Conservation (phyloP, 805 yeast species). For the Wickerhamiella musiphila region DNA sequence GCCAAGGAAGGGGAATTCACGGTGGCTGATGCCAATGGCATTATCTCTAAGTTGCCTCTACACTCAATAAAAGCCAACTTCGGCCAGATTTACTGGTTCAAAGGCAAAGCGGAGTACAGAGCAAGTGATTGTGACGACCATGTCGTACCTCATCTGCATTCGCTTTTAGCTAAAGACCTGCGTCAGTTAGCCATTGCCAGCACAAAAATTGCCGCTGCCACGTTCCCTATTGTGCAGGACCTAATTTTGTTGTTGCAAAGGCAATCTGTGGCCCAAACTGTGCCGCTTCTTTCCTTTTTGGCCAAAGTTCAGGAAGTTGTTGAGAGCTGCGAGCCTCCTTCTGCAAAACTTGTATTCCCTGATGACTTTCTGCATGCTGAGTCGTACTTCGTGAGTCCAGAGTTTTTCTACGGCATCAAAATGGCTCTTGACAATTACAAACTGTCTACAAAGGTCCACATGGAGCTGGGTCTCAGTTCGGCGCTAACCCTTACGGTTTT, state of each 20-base stretch:
- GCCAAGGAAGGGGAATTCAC: conserved; percentile 3
- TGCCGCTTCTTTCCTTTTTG: conserved; percentile 6
- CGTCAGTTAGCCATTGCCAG: conserved; percentile 3
- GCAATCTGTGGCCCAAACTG: neutral
- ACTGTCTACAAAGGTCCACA: conserved; percentile 4
- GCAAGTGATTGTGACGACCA: neutral
- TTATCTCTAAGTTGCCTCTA: conserved; percentile 2
- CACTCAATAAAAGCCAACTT: conserved; percentile 7
- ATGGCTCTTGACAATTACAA: conserved; percentile 11
- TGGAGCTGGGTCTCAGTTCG: conserved; percentile 4
- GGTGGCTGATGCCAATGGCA: conserved; percentile 7
- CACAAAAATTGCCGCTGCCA: neutral
- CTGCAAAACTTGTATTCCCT: neutral
- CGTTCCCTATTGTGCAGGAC: neutral
- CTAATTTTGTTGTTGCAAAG: conserved; percentile 1
- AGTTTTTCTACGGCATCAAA: conserved; percentile 8
- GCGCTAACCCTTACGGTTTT: conserved; percentile 6
- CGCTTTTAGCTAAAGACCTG: conserved; percentile 4
- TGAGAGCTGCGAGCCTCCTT: neutral
- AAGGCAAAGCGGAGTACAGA: neutral
- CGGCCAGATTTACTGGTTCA: conserved; percentile 2
- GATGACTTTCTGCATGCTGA: neutral
- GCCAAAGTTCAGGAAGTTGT: neutral
- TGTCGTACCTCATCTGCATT: conserved; percentile 2
- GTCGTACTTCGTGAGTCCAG: conserved; percentile 1